A percentile compares a stretch with the other conserved stretches of the same genome.
These are phyloP conservation scores for Casaregolazyma suthepensis DNA, from an alignment of 1,139 yeast species.

Conservation along the genomic window DNA sequence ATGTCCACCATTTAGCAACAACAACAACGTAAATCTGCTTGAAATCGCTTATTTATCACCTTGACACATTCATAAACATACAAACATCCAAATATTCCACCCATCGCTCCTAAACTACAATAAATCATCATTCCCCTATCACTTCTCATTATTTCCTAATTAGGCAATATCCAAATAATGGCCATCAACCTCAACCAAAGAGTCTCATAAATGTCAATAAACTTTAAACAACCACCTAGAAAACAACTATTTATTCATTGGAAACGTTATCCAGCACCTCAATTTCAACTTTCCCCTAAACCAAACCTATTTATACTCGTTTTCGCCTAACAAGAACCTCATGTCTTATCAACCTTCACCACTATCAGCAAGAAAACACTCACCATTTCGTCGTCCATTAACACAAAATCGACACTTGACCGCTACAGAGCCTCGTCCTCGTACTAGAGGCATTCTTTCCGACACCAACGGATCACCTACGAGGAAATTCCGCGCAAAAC, in stretches of 20 bases:
- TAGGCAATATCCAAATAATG: neutral
- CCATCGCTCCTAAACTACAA: too few species aligned
- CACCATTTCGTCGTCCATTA: neutral
- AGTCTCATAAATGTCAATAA: neutral
- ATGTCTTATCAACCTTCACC: neutral
- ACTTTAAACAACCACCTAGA: neutral
- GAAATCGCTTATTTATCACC: too few species aligned
- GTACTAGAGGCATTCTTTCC: neutral
- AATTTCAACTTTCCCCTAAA: neutral
- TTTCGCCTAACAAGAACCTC: neutral
- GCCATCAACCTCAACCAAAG: neutral
- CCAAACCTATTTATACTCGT: neutral
- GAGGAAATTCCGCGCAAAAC: neutral
- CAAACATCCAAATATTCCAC: too few species aligned
- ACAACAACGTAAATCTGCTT: too few species aligned
- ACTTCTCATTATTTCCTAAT: conserved; percentile 12
- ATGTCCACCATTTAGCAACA: too few species aligned
- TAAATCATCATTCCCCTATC: conserved; percentile 14
- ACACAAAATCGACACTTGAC: neutral
- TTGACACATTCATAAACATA: too few species aligned
- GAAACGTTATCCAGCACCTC: neutral
- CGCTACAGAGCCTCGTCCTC: neutral
- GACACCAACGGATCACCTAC: neutral
- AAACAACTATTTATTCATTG: neutral
- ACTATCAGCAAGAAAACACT: neutral